Evolutionary conservation across 2,329 filamentous ascomycete genomes (phyloP).

Genomic region (Periconia sp.): DNA sequence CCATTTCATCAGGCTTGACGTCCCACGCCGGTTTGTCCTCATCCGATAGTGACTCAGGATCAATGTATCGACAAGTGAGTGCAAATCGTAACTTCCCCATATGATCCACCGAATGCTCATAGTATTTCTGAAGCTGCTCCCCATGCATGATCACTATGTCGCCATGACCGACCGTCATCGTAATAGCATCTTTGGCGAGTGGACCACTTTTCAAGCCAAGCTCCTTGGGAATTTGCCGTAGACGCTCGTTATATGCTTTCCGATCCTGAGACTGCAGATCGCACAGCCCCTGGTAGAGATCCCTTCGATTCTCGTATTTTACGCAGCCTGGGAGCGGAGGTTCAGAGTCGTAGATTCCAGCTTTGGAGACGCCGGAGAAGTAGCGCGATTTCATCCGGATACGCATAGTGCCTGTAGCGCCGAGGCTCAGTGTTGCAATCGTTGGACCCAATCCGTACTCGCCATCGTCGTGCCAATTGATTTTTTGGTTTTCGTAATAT

Average conservation of each 20-base stretch:
- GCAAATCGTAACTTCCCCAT: constrained; percentile 58
- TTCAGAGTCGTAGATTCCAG: constrained; percentile 35
- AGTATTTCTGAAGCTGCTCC: constrained; percentile 58
- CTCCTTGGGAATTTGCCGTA: constrained; percentile 41
- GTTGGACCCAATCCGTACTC: constrained; percentile 64
- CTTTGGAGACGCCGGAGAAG: constrained; percentile 39
- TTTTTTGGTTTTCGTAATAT: constrained; percentile 63
- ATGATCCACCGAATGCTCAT: constrained; percentile 61
- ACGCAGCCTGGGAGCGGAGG: constrained; percentile 31
- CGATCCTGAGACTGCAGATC: constrained; percentile 18
- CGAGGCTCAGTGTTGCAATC: constrained; percentile 62
- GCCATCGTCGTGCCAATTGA: constrained; percentile 68
- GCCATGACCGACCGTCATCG: constrained; percentile 59
- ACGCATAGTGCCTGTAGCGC: constrained; percentile 60
- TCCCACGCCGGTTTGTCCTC: constrained; percentile 43
- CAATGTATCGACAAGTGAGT: constrained; percentile 58
- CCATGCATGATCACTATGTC: constrained; percentile 69
- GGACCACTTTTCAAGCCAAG: constrained; percentile 35
- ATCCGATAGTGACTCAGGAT: constrained; percentile 46
- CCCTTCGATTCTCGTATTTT: constrained; percentile 38
- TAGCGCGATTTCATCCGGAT: constrained; percentile 60
- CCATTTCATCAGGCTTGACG: constrained; percentile 36
- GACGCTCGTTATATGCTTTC: constrained; percentile 23
- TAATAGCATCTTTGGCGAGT: constrained; percentile 42
- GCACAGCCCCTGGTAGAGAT: constrained; percentile 31